phyloP scores from a whole-genome alignment of 495 filamentous ascomycete genomes.

The Penicillium salamii region DNA sequence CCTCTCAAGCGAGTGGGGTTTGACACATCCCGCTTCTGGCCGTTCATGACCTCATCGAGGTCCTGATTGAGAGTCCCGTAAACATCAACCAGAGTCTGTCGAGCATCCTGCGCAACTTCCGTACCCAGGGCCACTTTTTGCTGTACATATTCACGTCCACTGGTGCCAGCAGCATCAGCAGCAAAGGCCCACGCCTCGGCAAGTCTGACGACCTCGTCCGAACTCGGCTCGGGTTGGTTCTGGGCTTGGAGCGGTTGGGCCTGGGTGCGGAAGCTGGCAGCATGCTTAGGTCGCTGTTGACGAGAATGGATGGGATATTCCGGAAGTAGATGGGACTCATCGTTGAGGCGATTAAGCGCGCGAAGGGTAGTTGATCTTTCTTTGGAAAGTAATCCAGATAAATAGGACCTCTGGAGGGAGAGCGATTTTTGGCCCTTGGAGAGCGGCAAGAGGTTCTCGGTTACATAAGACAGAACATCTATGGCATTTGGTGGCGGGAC shows the following conservation, averaged over 20 bases:
- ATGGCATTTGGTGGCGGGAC: slow-evolving; percentile 18
- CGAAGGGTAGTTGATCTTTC: slow-evolving; percentile 58
- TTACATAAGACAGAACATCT: slow-evolving; percentile 52
- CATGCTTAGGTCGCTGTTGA: slow-evolving; percentile 44
- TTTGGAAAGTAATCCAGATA: slow-evolving; percentile 54
- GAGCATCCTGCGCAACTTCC: slow-evolving; percentile 31
- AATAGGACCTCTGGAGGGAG: slow-evolving; percentile 62
- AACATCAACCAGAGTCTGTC: slow-evolving; percentile 30
- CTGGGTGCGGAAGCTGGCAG: slow-evolving; percentile 23
- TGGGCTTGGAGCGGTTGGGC: slow-evolving; percentile 11
- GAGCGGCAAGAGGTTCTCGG: slow-evolving; percentile 53
- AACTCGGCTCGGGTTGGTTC: slow-evolving; percentile 12
- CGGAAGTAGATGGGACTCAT: slow-evolving; percentile 69
- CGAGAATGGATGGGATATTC: slow-evolving; percentile 53
- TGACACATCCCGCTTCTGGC: slow-evolving; percentile 13
- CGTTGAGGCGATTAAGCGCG: slow-evolving; percentile 55
- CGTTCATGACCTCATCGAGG: slow-evolving; percentile 22
- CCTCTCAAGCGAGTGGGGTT: slow-evolving; percentile 21
- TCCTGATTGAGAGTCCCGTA: slow-evolving; percentile 38
- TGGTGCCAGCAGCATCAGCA: slow-evolving; percentile 35
- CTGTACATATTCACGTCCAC: slow-evolving; percentile 36
- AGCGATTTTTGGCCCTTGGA: slow-evolving; percentile 59
- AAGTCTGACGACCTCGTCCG: slow-evolving; percentile 33
- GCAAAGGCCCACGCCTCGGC: slow-evolving; percentile 52
- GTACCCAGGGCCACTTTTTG: slow-evolving; percentile 33